Evolutionary conservation across 1,284 basidiomycete genomes (phyloP).

Genomic region (Cryptococcus sp.): DNA sequence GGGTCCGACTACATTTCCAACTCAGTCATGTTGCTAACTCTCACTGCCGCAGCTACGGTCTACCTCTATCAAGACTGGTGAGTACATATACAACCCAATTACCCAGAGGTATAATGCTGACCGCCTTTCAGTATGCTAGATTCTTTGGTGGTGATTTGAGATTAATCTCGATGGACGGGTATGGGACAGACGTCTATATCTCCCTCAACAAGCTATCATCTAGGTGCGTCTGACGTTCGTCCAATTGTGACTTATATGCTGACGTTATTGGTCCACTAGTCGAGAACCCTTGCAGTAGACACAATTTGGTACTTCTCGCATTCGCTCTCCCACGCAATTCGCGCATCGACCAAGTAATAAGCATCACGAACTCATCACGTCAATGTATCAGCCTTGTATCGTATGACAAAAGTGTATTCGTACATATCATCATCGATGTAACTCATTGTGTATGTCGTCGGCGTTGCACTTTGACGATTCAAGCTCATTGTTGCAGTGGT

Average conservation of each 20-base stretch:
- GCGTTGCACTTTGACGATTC: no score
- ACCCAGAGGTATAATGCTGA: constrained; percentile 3
- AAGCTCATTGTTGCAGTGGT: no score
- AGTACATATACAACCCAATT: constrained; percentile 41
- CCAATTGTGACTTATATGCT: neutral
- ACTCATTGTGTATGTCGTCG: no score
- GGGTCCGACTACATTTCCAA: neutral
- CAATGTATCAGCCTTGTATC: no score
- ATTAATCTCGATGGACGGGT: constrained; percentile 96
- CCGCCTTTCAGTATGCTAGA: constrained; percentile 69
- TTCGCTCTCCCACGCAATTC: no score
- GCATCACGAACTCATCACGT: no score
- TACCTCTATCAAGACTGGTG: constrained; percentile 85
- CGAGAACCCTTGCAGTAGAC: constrained; percentile 53
- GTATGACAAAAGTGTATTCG: no score
- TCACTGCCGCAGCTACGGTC: constrained; percentile 62
- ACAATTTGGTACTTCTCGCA: neutral
- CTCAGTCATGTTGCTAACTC: neutral
- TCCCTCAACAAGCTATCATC: constrained; percentile 50
- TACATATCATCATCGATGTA: no score
- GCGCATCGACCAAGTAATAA: no score
- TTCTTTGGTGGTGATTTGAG: constrained; percentile 98
- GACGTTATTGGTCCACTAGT: constrained; percentile 9
- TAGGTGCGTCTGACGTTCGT: constrained; percentile 24
- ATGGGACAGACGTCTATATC: constrained; percentile 65